Evolutionary conservation across 2,329 filamentous ascomycete species (phyloP).

Genomic region (Herpotrichia juniperi): DNA sequence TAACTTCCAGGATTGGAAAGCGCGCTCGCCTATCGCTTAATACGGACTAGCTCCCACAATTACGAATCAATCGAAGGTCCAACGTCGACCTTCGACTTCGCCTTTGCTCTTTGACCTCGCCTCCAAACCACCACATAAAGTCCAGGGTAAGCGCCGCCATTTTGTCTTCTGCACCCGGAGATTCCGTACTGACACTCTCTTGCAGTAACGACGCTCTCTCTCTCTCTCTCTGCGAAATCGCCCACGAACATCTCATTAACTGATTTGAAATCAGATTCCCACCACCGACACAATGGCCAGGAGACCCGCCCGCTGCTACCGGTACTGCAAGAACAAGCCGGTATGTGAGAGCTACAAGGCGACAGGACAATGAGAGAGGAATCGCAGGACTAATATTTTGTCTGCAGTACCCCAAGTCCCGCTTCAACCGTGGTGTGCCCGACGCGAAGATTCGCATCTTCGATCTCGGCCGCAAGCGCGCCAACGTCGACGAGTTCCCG

Average conservation of each 20-base stretch:
- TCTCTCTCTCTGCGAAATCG: constrained; percentile 1
- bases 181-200: neutral
- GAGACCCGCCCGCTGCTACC: constrained; percentile 99
- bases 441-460: constrained; percentile 91
- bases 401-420: constrained; percentile 98
- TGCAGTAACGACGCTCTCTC: constrained; percentile 7
- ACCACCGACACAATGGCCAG: constrained; percentile 90
- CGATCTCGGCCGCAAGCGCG: constrained; percentile 98
- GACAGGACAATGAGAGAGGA: constrained; percentile 33
- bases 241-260: constrained; percentile 45
- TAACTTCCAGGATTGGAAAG: neutral
- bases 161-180: neutral
- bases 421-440: constrained; percentile 99
- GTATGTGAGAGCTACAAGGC: constrained; percentile 36
- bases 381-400: constrained; percentile 28
- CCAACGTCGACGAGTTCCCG: constrained; percentile 99
- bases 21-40: constrained; percentile 6
- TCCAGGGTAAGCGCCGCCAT: constrained; percentile 31
- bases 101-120: constrained; percentile 11
- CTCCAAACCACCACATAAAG: constrained; percentile 30
- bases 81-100: constrained; percentile 1
- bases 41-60: constrained; percentile 10
- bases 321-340: constrained; percentile 99
- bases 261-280: constrained; percentile 53
- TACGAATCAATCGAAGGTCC: neutral